Base-by-base conservation (phyloP, 2,329 filamentous ascomycete genomes). In the Madurella fahalii region DNA sequence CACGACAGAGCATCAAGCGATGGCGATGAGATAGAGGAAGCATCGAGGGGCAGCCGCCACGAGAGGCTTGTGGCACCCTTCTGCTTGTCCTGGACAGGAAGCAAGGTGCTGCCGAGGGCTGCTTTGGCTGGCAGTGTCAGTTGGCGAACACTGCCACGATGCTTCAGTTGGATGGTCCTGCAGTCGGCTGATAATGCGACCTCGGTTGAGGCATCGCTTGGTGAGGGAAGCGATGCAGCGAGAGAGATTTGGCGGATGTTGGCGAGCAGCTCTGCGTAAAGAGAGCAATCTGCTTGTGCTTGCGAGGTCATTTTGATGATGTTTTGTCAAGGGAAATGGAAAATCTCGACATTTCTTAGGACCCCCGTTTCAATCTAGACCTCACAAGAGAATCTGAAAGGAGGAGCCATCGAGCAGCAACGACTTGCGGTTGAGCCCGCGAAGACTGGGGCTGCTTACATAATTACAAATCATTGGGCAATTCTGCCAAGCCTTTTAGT, bases 221-320 rank as follows among this genome's bases (percentile, higher is more conserved):
- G 68, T 12, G 75, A 73, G 2, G 74, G 70, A 1, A 86, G 69
- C 2, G 76, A 74, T 7, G 76, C 80, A 48, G 76, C 78, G 18
- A 86, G 70, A 4, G 83, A 85, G 40, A 87, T 74, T 65, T 86
- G 83, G 41, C 79, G 76, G 60, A 88, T 84, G 56, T 86, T 85
- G 30, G 78, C 72, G 2, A 87, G 76, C 1, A 86, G 74, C 69
- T 88, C 85, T 5, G 84, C 83, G 64, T 87, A 86, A 18, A 87
- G 74, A 2, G 69, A 63, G 17, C 72, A 47, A 18, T 25, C 40
- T 9, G 31, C 16, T 5, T 5, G 18, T 4, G 31, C 16, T 5
- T 5, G 18, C 2, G 15, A 15, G 32, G 7, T 40, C 39, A 34
- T 20, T 13, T 47, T 17, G 31, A 53, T 54, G 41, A 37, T 34